These are phyloP conservation scores for Knufia petricola DNA, from an alignment of 2,329 filamentous ascomycete genomes.

Conservation along the genomic window DNA sequence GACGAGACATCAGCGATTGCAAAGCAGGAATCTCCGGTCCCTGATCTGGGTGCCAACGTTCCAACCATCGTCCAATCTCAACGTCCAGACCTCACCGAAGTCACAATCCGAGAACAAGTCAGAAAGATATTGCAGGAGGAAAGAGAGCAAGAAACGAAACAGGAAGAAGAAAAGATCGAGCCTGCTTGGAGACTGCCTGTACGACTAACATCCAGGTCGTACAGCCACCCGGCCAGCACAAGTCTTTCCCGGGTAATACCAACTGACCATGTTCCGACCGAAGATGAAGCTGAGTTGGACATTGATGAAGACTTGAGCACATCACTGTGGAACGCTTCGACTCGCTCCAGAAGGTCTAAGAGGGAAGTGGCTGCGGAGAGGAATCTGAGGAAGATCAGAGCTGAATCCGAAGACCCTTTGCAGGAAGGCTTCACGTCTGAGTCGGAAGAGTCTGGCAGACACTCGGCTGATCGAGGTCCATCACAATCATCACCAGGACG, in stretches of 20 bases:
- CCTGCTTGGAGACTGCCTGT: constrained; percentile 22
- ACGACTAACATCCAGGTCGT: not conserved
- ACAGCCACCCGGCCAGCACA: not conserved
- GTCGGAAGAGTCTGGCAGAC: not conserved
- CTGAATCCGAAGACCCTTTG: constrained; percentile 22
- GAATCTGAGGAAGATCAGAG: constrained; percentile 5
- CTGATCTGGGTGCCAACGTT: not conserved
- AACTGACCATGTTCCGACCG: not conserved
- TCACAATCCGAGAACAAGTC: constrained; percentile 11
- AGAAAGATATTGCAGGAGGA: constrained; percentile 16
- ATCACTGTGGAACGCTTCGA: constrained; percentile 1
- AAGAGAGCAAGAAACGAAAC: constrained; percentile 13
- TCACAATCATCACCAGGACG: not conserved
- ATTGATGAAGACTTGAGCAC: not conserved
- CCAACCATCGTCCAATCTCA: not conserved
- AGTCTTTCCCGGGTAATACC: constrained; percentile 7
- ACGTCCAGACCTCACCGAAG: constrained; percentile 8
- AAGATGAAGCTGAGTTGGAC: not conserved
- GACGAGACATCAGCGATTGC: not conserved
- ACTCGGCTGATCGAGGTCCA: not conserved
- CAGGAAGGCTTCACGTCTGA: constrained; percentile 15
- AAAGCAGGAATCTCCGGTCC: not conserved
- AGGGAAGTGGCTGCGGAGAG: not conserved
- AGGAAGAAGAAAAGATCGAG: constrained; percentile 21
- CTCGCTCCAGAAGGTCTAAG: not conserved